Percentiles rank a stretch among this genome's conserved stretches.
phyloP scores from a whole-genome alignment of 768 basidiomycete species.

The Rhizopogon sp. region DNA sequence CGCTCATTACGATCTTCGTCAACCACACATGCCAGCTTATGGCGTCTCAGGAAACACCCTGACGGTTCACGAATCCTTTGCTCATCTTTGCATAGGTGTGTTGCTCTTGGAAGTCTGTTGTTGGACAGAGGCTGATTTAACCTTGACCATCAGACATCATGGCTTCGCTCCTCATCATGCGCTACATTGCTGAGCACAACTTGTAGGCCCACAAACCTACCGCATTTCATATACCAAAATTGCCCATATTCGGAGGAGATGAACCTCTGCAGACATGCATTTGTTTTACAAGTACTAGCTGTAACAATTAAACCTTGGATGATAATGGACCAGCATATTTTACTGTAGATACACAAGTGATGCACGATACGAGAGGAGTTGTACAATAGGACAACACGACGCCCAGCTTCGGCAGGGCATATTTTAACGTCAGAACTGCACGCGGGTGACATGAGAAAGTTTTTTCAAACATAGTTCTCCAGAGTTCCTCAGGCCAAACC shows the following conservation, averaged over 20 bases:
- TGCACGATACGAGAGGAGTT: no score
- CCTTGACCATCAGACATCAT: slow-evolving; percentile 41
- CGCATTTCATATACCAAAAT: background rate
- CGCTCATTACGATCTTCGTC: slow-evolving; percentile 62
- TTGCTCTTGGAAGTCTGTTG: background rate
- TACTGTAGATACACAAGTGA: background rate
- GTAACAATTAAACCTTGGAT: background rate
- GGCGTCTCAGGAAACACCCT: slow-evolving; percentile 59
- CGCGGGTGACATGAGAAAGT: no score
- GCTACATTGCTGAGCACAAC: slow-evolving; percentile 50
- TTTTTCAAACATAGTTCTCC: no score
- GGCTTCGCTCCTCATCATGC: slow-evolving; percentile 58
- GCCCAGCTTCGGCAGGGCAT: no score
- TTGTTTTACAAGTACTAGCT: background rate
- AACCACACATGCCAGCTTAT: slow-evolving; percentile 48
- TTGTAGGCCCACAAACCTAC: slow-evolving; percentile 19
- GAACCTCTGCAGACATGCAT: background rate
- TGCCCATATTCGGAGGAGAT: background rate
- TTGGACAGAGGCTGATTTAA: slow-evolving; percentile 5
- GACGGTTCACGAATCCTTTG: slow-evolving; percentile 53
- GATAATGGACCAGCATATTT: background rate
- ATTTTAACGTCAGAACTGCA: no score
- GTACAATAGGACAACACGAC: no score
- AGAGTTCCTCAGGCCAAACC: no score
- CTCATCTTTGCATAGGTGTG: slow-evolving; percentile 51